Evolutionary conservation across 768 basidiomycete species (phyloP), one percentile per base, ranked within the genome.

Genomic region (Infundibulicybe gibba): DNA sequence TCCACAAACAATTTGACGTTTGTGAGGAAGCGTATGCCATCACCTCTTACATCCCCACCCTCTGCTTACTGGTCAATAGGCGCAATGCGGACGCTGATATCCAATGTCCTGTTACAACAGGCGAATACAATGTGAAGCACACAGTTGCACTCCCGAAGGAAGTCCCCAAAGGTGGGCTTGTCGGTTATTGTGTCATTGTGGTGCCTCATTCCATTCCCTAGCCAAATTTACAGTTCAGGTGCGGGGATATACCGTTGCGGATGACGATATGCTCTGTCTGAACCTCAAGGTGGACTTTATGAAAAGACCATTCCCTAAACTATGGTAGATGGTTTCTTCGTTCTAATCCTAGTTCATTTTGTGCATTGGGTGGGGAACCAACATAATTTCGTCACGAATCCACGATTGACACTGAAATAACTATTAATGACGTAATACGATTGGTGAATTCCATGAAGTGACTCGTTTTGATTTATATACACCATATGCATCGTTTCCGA

Each of bases 11-110:
- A 14, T 95, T 97, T 54, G 91, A 97, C 54, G 67, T 97, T 30
- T 98, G 95, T 61, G 76, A 94, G 49, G 94, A 97, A 67, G 93
- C 94, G 90, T 97, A 72, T 58, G 94, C 80, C 48, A 30, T 20
- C 17, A 41, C 46, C 31, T 21, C 25, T 34, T 12, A 33, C 14
- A 39, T 45, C 31, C 15, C 12, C 19, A 25, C 33, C 21, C 32
- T 40, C 49, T 50, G 30, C 47, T 20, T 21, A 33, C 51, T 13
- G 47, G 31, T 40, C 41, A 39, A 8, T 55, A 95, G 94, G 30
- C 77, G 77, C 45, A 81, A 83, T 20, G 85, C 85, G 14, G 83
- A 97, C 54, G 78, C 83, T 4, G 75, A 72, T 20, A 68, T 97
- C 14, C 81, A 87, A 60, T 98, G 97, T 64, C 97, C 97, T 2